These are phyloP conservation scores for Lyophyllum semitale DNA, from an alignment of 768 basidiomycete species.

Conservation along the genomic window DNA sequence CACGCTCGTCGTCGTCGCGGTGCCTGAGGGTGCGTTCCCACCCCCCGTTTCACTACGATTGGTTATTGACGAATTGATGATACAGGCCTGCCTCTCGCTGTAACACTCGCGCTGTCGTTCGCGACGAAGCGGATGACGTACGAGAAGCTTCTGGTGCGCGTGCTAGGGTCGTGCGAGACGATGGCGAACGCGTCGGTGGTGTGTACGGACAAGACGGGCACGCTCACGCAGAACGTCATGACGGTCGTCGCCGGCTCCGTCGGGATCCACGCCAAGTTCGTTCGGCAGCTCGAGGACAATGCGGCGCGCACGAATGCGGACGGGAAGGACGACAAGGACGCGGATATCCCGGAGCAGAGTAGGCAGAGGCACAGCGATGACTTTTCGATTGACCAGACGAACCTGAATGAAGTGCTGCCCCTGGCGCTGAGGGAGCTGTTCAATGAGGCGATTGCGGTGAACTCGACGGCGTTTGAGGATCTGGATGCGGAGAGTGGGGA, in stretches of 20 bases:
- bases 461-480: constrained; percentile 95
- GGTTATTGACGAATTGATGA: neutral
- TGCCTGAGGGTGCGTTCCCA: constrained; percentile 44
- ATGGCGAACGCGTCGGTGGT: constrained; percentile 98
- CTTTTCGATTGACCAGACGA: constrained; percentile 82
- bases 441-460: constrained; percentile 86
- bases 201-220: constrained; percentile 96
- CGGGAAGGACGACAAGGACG: constrained; percentile 40
- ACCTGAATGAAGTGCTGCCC: constrained; percentile 66
- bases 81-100: constrained; percentile 94
- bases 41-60: neutral
- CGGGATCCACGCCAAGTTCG: constrained; percentile 94
- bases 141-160: constrained; percentile 92
- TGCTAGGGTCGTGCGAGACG: constrained; percentile 95
- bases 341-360: constrained; percentile 26
- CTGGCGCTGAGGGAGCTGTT: constrained; percentile 64
- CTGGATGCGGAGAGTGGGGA: constrained; percentile 59
- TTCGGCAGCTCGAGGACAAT: constrained; percentile 74
- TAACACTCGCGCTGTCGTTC: constrained; percentile 94
- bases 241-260: constrained; percentile 94
- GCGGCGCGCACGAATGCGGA: constrained; percentile 70
- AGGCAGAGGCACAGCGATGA: constrained; percentile 58
- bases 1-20: constrained; percentile 63
- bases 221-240: constrained; percentile 95
- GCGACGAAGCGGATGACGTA: constrained; percentile 98